Base-by-base conservation (phyloP, 2,329 filamentous ascomycete species). In the Rachicladosporium sp. region DNA sequence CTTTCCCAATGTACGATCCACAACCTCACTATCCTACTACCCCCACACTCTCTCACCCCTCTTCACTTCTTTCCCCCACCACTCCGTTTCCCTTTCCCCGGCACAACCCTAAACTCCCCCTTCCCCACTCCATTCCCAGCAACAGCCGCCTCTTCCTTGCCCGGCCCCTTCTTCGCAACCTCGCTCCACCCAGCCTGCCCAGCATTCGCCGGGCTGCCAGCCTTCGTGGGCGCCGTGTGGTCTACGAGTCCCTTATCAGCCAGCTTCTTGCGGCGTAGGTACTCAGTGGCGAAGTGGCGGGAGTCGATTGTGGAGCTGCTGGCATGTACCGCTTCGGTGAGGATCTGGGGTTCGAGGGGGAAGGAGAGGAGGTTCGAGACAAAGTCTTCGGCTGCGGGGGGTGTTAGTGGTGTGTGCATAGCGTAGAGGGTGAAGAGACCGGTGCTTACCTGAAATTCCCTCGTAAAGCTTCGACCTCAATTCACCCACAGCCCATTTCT, bases 251-350 rank as follows among this genome's bases (percentile, higher is more conserved):
- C 91, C 67, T 88, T 91, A 51, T 96, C 89, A 1, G 91, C 89
- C 1, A 93, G 75, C 70, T 83, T 93, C 65, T 88, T 89, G 52
- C 89, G 86, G 29, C 88, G 82, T 43, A 96, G 76, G 56, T 91
- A 98, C 60, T 98, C 91, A 43, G 93, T 84, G 0, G 86, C 87
- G 56, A 96, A 96, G 54, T 93, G 86, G 36, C 83, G 82, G 1
- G 85, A 87, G 55, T 98, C 87, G 62, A 98, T 84, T 1, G 87
- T 93, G 53, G 80, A 82, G 2, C 85, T 91, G 58, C 78, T 82
- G 43, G 77, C 76, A 62, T 96, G 94, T 13, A 96, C 82, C 6
- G 82, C 82, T 57, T 96, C 91, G 10, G 85, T 83, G 51, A 98
- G 88, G 50, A 96, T 74, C 44, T 82, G 76, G 10, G 75, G 68